Conservation (phyloP, 345 rosid genomes). For the Brassica juncea region DNA sequence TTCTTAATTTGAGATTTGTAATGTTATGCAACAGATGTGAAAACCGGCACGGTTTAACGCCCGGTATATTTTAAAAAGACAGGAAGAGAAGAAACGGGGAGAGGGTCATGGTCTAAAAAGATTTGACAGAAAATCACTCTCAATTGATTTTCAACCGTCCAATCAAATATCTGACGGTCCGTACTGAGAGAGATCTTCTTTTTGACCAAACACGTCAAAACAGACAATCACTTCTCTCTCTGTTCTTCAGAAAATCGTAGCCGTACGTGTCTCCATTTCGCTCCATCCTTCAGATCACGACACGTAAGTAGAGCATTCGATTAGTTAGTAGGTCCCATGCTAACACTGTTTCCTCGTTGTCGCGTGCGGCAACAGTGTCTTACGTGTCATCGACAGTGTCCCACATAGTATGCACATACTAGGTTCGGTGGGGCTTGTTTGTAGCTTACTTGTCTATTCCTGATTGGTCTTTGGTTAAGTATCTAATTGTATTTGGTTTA, state of each 20-base stretch:
- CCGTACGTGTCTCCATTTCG: conserved; percentile 35
- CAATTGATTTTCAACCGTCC: conserved; percentile 42
- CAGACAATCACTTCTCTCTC: not conserved
- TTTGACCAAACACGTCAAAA: conserved; percentile 41
- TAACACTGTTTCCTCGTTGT: conserved; percentile 25
- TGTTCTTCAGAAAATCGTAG: conserved; percentile 22
- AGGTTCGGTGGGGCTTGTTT: conserved; percentile 40
- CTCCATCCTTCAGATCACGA: conserved; percentile 23
- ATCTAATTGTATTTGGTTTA: conserved; percentile 17
- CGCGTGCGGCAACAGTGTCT: conserved; percentile 38
- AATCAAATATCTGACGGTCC: conserved; percentile 45
- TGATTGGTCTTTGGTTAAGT: conserved; percentile 15
- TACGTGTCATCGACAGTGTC: conserved; percentile 44
- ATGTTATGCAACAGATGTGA: not conserved
- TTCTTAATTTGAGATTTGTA: not conserved
- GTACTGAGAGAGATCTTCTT: conserved; percentile 41
- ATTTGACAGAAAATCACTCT: conserved; percentile 22
- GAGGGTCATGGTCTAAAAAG: conserved; percentile 35
- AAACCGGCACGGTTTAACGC: not conserved
- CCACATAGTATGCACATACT: conserved; percentile 39
- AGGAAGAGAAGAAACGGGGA: conserved; percentile 35
- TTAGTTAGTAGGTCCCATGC: conserved; percentile 1
- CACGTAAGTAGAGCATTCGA: conserved; percentile 30
- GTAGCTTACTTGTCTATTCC: conserved; percentile 34
- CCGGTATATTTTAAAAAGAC: conserved; percentile 15